These are phyloP conservation scores for Podaxis sp. DNA, from an alignment of 768 basidiomycete species.

Conservation along the genomic window DNA sequence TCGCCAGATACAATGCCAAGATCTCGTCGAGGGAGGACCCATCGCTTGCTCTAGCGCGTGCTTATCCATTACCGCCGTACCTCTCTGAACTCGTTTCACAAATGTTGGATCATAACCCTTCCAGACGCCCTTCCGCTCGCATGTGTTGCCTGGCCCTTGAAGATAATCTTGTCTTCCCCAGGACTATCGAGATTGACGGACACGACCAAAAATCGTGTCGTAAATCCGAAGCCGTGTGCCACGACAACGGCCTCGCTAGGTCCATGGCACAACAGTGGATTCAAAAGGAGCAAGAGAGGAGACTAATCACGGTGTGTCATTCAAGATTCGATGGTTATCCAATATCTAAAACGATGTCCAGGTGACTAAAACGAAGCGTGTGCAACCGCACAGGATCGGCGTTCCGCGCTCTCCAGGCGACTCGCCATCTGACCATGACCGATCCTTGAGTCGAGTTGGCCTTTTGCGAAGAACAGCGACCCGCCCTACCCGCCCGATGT, in stretches of 20 bases:
- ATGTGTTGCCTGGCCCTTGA: neutral
- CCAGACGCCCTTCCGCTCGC: neutral
- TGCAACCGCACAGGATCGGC: neutral
- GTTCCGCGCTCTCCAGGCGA: neutral
- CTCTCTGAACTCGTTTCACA: neutral
- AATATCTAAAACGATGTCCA: neutral
- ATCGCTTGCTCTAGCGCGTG: neutral
- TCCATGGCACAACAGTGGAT: neutral
- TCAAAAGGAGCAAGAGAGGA: neutral
- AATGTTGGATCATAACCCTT: neutral
- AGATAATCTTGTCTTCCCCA: neutral
- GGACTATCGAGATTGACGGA: neutral
- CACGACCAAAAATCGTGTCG: neutral
- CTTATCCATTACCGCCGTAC: neutral
- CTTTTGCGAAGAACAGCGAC: neutral
- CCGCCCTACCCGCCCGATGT: neutral
- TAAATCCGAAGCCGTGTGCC: neutral
- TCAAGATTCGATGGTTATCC: neutral
- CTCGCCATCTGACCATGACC: neutral
- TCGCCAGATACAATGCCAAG: neutral
- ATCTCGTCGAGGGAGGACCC: neutral
- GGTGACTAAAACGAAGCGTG: neutral
- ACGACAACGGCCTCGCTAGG: too few relatives aligned
- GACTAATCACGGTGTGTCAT: neutral
- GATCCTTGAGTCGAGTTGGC: neutral